These are phyloP conservation scores for Paratinospora sagittata DNA, from an alignment of 164 flowering plant genomes.

Conservation along the genomic window DNA sequence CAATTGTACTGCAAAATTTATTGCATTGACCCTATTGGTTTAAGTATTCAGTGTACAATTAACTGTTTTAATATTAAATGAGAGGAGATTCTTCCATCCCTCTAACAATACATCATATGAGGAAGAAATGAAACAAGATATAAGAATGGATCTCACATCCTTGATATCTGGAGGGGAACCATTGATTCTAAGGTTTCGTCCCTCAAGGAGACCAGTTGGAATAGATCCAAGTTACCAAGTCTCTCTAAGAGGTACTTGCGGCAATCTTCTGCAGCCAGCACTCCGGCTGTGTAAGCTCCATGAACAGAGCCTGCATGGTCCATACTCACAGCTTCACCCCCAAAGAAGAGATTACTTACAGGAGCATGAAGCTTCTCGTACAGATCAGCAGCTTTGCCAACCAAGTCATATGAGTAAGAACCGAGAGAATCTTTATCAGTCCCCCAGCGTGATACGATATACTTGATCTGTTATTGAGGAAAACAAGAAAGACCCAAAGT, in stretches of 20 bases:
- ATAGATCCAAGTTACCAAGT: conserved; percentile 38
- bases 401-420: conserved; percentile 71
- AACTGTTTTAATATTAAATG: neutral
- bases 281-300: conserved; percentile 75
- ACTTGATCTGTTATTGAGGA: conserved; percentile 56
- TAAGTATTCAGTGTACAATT: neutral
- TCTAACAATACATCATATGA: neutral
- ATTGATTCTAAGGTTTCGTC: conserved; percentile 36
- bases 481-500: neutral
- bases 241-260: conserved; percentile 33
- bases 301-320: conserved; percentile 89
- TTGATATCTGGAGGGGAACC: conserved; percentile 73
- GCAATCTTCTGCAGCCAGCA: conserved; percentile 67
- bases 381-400: conserved; percentile 64
- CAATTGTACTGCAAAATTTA: neutral
- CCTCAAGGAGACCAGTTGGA: conserved; percentile 29
- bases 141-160: conserved; percentile 42
- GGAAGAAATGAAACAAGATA: neutral
- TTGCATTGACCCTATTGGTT: neutral
- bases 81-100: neutral
- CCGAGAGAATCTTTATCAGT: conserved; percentile 76
- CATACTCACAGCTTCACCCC: conserved; percentile 84
- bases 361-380: conserved; percentile 73
- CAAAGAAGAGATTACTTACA: conserved; percentile 70
- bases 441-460: conserved; percentile 90